Evolutionary conservation across 2,329 filamentous ascomycete species (phyloP).

Genomic region (Pestalotiopsis fici): DNA sequence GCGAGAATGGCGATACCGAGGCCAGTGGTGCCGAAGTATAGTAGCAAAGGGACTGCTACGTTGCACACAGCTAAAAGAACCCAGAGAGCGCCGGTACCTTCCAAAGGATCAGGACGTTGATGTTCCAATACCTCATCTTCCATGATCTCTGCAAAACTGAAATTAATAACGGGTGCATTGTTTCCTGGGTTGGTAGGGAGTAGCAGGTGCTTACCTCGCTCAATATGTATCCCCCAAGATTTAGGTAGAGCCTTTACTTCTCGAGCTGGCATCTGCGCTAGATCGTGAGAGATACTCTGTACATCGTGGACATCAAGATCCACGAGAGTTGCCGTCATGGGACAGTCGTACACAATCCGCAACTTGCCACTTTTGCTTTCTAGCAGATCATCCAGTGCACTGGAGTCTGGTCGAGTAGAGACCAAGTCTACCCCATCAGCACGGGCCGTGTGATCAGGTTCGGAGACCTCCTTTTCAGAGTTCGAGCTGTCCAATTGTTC

Average conservation of each 20-base stretch:
- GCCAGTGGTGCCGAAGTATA: not conserved
- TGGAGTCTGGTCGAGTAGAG: not conserved
- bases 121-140: not conserved
- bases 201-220: not conserved
- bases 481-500: not conserved
- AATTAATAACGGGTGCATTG: not conserved
- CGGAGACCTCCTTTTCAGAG: not conserved
- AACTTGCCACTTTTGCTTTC: not conserved
- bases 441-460: not conserved
- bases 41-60: not conserved
- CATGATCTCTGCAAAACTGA: not conserved
- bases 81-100: not conserved
- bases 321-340: not conserved
- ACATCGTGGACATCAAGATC: not conserved
- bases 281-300: not conserved
- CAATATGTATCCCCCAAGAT: not conserved
- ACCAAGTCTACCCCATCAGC: not conserved
- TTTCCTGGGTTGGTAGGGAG: not conserved
- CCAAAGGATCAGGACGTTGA: not conserved
- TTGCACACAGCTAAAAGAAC: not conserved
- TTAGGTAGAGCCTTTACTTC: not conserved
- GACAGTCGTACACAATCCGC: not conserved
- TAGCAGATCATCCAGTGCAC: not conserved
- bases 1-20: not conserved
- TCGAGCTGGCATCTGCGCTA: not conserved